A percentile compares a stretch with the other conserved stretches of the same genome.
These are phyloP conservation scores for Plasmodium berghei DNA, from an alignment of 169 alveolate species.

Conservation along the genomic window DNA sequence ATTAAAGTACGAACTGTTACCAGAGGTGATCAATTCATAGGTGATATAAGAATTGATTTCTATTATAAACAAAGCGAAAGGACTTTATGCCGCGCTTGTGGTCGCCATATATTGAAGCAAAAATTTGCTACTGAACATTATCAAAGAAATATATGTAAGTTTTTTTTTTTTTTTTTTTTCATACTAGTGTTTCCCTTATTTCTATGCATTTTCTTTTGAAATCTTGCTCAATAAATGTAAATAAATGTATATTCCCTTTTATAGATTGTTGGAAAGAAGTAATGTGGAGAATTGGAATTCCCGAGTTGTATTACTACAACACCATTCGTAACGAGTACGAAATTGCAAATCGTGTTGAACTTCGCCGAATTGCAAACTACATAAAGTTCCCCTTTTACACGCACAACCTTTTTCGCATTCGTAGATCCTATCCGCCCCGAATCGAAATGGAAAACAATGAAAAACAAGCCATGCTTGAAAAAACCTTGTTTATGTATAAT, in stretches of 20 bases:
- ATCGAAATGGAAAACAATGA: slow-evolving; percentile 24
- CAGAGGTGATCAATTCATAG: slow-evolving; percentile 83
- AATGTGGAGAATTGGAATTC: slow-evolving; percentile 76
- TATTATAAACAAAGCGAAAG: slow-evolving; percentile 82
- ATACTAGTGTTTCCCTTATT: neutral
- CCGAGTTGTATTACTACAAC: slow-evolving; percentile 72
- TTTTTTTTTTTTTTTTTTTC: neutral
- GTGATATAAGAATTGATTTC: slow-evolving; percentile 81
- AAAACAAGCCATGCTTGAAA: slow-evolving; percentile 34
- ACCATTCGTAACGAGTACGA: slow-evolving; percentile 56
- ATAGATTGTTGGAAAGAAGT: slow-evolving; percentile 74
- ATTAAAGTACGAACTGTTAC: slow-evolving; percentile 82
- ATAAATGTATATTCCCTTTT: neutral
- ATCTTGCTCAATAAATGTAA: no score
- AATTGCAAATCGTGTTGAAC: neutral
- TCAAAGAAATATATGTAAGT: slow-evolving; percentile 74
- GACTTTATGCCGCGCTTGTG: slow-evolving; percentile 82
- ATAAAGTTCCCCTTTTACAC: neutral
- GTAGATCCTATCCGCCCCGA: slow-evolving; percentile 12
- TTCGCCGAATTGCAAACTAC: neutral
- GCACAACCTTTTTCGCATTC: neutral
- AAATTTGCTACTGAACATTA: slow-evolving; percentile 84
- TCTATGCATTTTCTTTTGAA: no score
- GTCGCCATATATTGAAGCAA: slow-evolving; percentile 81
- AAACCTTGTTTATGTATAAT: slow-evolving; percentile 26